These are phyloP conservation scores for Solanum infundibuliforme DNA, from an alignment of 257 asterid genomes.

Conservation along the genomic window DNA sequence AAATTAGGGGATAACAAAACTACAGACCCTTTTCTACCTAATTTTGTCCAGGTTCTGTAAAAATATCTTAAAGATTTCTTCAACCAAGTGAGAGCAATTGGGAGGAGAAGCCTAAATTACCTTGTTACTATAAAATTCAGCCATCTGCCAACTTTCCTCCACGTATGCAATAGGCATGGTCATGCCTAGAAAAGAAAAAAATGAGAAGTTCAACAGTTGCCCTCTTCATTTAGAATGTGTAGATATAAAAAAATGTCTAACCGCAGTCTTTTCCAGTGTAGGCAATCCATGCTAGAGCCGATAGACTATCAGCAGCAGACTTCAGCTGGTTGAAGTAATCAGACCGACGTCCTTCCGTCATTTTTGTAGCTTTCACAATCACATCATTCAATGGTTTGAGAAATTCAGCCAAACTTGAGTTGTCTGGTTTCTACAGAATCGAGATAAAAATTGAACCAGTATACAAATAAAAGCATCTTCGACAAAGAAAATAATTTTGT, in stretches of 20 bases:
- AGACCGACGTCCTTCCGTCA: slow-evolving; percentile 81
- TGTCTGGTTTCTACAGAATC: slow-evolving; percentile 75
- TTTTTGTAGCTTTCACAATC: slow-evolving; percentile 47
- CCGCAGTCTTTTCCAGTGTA: slow-evolving; percentile 93
- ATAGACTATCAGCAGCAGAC: slow-evolving; percentile 81
- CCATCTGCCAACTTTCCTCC: slow-evolving; percentile 99
- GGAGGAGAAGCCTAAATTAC: slow-evolving; percentile 17
- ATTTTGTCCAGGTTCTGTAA: background rate
- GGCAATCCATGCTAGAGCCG: slow-evolving; percentile 91
- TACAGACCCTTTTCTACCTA: background rate
- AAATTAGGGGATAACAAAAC: background rate
- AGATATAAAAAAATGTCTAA: slow-evolving; percentile 10
- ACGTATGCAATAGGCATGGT: slow-evolving; percentile 96
- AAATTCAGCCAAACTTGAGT: slow-evolving; percentile 60
- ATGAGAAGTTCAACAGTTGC: background rate
- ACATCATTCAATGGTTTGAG: slow-evolving; percentile 79
- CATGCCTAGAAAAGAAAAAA: slow-evolving; percentile 44
- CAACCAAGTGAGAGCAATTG: background rate
- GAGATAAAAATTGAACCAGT: background rate
- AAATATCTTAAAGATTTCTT: background rate
- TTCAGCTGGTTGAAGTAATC: slow-evolving; percentile 79
- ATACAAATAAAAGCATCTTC: background rate
- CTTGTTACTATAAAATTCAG: slow-evolving; percentile 92
- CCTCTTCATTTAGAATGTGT: background rate
- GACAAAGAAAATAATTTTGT: background rate